A percentile compares a stretch with the other conserved stretches of the same genome.
phyloP scores from a whole-genome alignment of 2,329 filamentous ascomycete species.

The Penicillium sp. region DNA sequence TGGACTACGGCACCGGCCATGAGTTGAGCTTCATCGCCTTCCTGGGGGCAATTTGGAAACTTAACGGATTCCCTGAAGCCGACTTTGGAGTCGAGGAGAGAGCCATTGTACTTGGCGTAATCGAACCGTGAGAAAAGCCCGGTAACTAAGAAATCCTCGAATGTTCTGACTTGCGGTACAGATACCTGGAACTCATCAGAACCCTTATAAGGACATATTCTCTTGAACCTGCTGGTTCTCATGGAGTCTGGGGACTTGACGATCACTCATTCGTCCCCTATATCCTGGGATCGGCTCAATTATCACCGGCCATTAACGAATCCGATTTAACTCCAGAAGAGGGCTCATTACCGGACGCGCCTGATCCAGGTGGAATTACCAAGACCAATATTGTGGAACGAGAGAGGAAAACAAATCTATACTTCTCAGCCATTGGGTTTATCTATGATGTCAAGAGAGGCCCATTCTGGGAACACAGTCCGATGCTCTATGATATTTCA shows the following conservation, averaged over 20 bases:
- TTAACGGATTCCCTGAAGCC: conserved; percentile 70
- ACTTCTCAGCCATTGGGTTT: conserved; percentile 93
- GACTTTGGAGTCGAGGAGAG: conserved; percentile 62
- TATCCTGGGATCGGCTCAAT: conserved; percentile 90
- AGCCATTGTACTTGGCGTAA: conserved; percentile 73
- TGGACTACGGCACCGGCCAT: conserved; percentile 96
- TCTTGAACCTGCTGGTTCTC: conserved; percentile 90
- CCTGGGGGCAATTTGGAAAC: conserved; percentile 83
- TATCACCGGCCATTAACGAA: conserved; percentile 70
- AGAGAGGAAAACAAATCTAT: conserved; percentile 71
- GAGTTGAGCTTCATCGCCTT: conserved; percentile 95
- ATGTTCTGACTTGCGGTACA: conserved; percentile 33
- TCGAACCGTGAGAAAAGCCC: conserved; percentile 68
- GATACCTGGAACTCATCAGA: conserved; percentile 77
- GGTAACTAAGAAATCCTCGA: conserved; percentile 4
- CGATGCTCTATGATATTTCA: conserved; percentile 90
- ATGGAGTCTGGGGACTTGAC: conserved; percentile 98
- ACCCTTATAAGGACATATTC: conserved; percentile 86
- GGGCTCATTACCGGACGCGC: conserved; percentile 70
- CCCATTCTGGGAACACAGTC: conserved; percentile 96
- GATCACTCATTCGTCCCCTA: conserved; percentile 94
- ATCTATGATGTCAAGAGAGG: conserved; percentile 96
- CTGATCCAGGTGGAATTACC: conserved; percentile 68
- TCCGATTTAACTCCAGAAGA: conserved; percentile 68
- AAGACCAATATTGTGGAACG: conserved; percentile 63